These are phyloP conservation scores for Lignosus rhinocerotis DNA, from an alignment of 1,284 basidiomycete species.

Conservation along the genomic window DNA sequence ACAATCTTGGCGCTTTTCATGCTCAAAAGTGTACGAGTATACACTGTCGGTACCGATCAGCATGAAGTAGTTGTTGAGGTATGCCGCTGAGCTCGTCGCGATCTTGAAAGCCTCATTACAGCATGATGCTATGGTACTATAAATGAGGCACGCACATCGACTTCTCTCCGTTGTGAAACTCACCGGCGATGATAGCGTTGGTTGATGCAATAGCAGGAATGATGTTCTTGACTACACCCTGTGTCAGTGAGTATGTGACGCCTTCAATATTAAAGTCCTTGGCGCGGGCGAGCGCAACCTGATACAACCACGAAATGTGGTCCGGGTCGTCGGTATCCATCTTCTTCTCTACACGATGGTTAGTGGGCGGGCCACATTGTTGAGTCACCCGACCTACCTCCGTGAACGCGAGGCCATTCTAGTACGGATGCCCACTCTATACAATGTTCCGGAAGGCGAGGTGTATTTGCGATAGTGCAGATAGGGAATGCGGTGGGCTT, in stretches of 20 bases:
- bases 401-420: constrained; percentile 93
- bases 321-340: constrained; percentile 97
- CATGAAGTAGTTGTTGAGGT: constrained; percentile 98
- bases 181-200: constrained; percentile 94
- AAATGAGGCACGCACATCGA: not conserved
- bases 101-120: constrained; percentile 99
- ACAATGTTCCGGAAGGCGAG: constrained; percentile 96
- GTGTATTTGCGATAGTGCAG: constrained; percentile 99
- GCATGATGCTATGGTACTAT: constrained; percentile 73
- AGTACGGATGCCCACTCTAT: constrained; percentile 99
- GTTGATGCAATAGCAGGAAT: constrained; percentile 98
- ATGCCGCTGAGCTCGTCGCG: constrained; percentile 92
- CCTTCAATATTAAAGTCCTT: constrained; percentile 95
- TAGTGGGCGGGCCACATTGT: not conserved
- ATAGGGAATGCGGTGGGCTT: constrained; percentile 98
- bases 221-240: constrained; percentile 99
- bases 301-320: constrained; percentile 94
- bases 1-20: constrained; percentile 91
- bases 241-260: constrained; percentile 96
- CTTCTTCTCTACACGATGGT: constrained; percentile 72
- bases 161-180: constrained; percentile 15
- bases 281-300: constrained; percentile 78
- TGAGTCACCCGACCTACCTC: constrained; percentile 55
- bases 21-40: constrained; percentile 97
- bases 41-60: constrained; percentile 94